Conservation (phyloP, 257 asterid genomes). For the Thymus quinquecostatus region DNA sequence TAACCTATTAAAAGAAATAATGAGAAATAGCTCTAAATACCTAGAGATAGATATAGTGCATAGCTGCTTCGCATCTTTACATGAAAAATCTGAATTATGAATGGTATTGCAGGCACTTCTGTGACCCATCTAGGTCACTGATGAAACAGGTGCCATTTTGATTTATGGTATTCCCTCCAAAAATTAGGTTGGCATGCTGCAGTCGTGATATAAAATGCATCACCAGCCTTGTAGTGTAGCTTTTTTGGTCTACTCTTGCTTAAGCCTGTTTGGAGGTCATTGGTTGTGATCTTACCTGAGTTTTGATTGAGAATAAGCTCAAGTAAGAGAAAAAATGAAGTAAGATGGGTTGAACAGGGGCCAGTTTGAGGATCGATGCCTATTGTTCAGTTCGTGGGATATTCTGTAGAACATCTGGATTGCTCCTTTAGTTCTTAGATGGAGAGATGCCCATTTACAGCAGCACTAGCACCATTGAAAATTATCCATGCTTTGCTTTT, state of each 20-base stretch:
- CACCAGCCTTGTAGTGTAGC: conserved; percentile 35
- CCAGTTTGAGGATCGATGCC: conserved; percentile 22
- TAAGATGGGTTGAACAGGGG: conserved; percentile 28
- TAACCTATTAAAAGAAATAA: conserved; percentile 22
- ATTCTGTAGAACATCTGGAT: conserved; percentile 32
- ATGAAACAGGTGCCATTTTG: conserved; percentile 52
- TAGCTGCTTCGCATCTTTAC: conserved; percentile 54
- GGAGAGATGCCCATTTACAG: conserved; percentile 27
- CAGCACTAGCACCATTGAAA: conserved; percentile 14
- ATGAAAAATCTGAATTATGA: conserved; percentile 51
- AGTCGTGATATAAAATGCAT: conserved; percentile 43
- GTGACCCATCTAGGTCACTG: conserved; percentile 54
- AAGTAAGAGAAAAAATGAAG: conserved; percentile 35
- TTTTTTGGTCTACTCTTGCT: conserved; percentile 34
- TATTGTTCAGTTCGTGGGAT: conserved; percentile 26
- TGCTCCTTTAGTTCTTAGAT: conserved; percentile 16
- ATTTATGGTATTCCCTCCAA: conserved; percentile 51
- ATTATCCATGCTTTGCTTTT: conserved; percentile 18
- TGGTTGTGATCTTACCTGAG: conserved; percentile 32
- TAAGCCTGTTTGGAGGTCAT: conserved; percentile 35
- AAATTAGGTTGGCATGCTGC: conserved; percentile 54
- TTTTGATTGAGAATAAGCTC: conserved; percentile 31
- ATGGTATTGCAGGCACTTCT: conserved; percentile 76
- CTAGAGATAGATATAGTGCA: conserved; percentile 38
- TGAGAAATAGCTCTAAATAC: conserved; percentile 22